A percentile compares a stretch with the other conserved stretches of the same genome.
Conservation (phyloP, 2,329 filamentous ascomycete genomes). For the Bipolaris gigantea region DNA sequence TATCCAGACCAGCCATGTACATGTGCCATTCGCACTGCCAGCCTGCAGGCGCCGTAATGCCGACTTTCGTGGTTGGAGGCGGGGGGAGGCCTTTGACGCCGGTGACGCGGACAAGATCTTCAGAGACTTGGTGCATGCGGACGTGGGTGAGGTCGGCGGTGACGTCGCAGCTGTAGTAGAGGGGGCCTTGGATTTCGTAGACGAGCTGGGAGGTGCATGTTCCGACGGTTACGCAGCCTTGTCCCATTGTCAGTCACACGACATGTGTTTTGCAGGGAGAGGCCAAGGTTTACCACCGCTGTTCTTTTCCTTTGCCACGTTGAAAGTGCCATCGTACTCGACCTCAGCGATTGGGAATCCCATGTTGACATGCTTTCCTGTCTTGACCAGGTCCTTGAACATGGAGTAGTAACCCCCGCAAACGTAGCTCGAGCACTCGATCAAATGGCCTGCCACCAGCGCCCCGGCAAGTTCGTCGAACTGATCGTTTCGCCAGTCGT, state of each 20-base stretch:
- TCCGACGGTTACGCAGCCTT: slow-evolving; percentile 46
- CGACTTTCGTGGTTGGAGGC: slow-evolving; percentile 53
- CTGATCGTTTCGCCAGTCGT: slow-evolving; percentile 52
- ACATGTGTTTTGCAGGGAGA: too few relatives aligned
- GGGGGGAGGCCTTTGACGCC: slow-evolving; percentile 49
- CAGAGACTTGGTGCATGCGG: slow-evolving; percentile 46
- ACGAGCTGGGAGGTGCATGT: slow-evolving; percentile 57
- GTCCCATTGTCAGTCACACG: neutral
- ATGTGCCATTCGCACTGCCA: slow-evolving; percentile 37
- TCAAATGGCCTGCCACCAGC: slow-evolving; percentile 47
- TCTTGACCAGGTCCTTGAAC: slow-evolving; percentile 44
- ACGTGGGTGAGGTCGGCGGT: slow-evolving; percentile 27
- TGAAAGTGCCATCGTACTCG: slow-evolving; percentile 21
- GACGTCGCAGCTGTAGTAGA: slow-evolving; percentile 55
- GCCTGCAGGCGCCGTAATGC: slow-evolving; percentile 28
- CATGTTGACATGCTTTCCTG: slow-evolving; percentile 41
- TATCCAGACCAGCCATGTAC: slow-evolving; percentile 33
- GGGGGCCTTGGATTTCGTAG: slow-evolving; percentile 42
- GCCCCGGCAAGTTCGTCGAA: slow-evolving; percentile 37
- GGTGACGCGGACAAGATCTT: slow-evolving; percentile 47
- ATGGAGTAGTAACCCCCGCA: slow-evolving; percentile 41
- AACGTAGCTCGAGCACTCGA: slow-evolving; percentile 46
- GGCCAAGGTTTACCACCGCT: slow-evolving; percentile 31
- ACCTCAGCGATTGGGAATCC: slow-evolving; percentile 31
- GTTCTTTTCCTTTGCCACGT: slow-evolving; percentile 38